Percentiles rank a stretch among this genome's conserved stretches.
phyloP scores from a whole-genome alignment of 2,329 filamentous ascomycete genomes.

The Phyllosticta ampelicida region DNA sequence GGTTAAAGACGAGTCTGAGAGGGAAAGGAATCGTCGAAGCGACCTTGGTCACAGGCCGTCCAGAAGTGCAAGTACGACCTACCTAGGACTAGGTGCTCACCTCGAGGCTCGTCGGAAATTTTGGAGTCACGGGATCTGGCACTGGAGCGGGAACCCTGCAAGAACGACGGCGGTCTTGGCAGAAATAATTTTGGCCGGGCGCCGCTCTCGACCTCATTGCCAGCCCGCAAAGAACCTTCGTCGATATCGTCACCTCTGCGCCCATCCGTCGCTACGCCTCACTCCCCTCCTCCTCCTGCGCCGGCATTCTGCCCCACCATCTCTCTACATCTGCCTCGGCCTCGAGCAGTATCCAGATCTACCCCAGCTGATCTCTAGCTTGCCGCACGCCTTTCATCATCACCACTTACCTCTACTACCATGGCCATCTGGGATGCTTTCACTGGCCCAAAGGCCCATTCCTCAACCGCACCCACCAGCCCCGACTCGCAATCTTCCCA shows the following conservation, averaged over 20 bases:
- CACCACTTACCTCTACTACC: neutral
- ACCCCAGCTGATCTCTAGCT: neutral
- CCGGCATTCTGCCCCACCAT: neutral
- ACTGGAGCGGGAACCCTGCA: conserved; percentile 1
- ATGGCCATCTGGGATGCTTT: conserved; percentile 41
- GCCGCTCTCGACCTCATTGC: neutral
- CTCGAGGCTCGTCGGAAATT: conserved; percentile 5
- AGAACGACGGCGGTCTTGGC: conserved; percentile 1
- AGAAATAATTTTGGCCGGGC: conserved; percentile 9
- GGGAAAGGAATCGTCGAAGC: neutral
- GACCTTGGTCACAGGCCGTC: neutral
- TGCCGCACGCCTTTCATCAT: neutral
- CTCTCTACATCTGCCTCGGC: neutral
- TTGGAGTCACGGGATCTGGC: conserved; percentile 8
- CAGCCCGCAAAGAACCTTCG: neutral
- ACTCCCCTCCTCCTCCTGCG: neutral
- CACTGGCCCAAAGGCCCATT: conserved; percentile 44
- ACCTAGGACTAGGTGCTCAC: no score
- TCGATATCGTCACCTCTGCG: neutral
- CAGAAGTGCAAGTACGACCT: neutral
- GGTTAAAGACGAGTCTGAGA: neutral
- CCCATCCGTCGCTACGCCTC: neutral
- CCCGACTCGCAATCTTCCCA: conserved; percentile 31
- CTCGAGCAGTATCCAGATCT: neutral
- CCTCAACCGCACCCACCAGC: conserved; percentile 31